phyloP scores from a whole-genome alignment of 345 rosid species.

The Pistacia integerrima region DNA sequence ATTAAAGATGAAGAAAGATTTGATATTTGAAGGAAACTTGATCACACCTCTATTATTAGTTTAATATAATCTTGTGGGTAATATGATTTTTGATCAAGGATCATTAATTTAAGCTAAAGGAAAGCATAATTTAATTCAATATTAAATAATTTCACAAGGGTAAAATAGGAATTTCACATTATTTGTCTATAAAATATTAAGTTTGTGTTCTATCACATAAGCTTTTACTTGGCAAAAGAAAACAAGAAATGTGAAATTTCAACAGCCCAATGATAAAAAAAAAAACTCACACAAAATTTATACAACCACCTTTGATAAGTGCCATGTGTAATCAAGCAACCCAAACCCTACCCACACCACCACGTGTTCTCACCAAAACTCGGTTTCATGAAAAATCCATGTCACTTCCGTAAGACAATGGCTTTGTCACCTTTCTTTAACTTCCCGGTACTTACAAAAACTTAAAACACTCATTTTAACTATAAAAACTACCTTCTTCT shows the following conservation, averaged over 20 bases:
- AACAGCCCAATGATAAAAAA: too few species aligned
- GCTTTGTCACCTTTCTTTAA: not conserved
- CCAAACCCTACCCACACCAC: not conserved
- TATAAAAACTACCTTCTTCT: slow-evolving; percentile 4
- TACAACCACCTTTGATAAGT: not conserved
- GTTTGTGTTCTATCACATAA: too few species aligned
- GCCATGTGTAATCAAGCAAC: slow-evolving; percentile 1
- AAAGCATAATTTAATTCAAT: too few species aligned
- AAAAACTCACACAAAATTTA: not conserved
- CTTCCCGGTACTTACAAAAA: slow-evolving; percentile 17
- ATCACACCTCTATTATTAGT: not conserved
- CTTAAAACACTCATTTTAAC: not conserved
- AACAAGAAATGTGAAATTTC: not conserved
- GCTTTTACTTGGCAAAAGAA: slow-evolving; percentile 7
- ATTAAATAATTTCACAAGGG: not conserved
- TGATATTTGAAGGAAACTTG: too few species aligned
- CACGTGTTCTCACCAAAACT: not conserved
- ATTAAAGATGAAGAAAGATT: too few species aligned
- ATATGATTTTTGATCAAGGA: not conserved
- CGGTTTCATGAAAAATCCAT: not conserved
- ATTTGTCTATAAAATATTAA: too few species aligned
- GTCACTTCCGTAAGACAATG: not conserved
- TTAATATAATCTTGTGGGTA: not conserved
- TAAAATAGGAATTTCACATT: not conserved
- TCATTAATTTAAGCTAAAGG: not conserved